Evolutionary conservation across 345 rosid species (phyloP), one percentile per base, ranked within the genome.

Genomic region (Lenwebbia sp.): DNA sequence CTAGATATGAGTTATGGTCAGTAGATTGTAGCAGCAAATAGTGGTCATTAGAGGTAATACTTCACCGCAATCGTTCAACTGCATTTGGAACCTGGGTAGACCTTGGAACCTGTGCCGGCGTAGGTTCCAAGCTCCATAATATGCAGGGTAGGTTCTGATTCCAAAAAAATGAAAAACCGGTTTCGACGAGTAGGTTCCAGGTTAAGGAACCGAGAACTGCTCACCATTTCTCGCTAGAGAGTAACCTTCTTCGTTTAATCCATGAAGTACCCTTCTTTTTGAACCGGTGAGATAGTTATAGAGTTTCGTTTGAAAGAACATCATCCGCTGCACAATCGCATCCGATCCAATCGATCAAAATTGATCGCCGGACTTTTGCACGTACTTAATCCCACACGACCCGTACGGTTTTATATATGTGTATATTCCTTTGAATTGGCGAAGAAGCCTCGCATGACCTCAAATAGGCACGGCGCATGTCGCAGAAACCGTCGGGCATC

Each of bases 401-500:
- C 19, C 3, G 7, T 30, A 2, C 7, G 12, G 3, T 30, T 17
- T 3, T 40, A 40, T 40, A 40, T 40, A 40, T 40, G 41, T 65
- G 17, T 17, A 30, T 0, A 2, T 15, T 0, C 37, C 0, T 0
- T 30, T 0, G 3, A 62, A 62, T 30, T 0, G 10, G 3, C 23
- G 33, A 65, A 65, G 3, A 33, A 65, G 76, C 44, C 23, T 33
- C 12, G 1, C 0, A 7, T 4, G 3, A 2, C 78, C 25, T 9
- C 25, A 19, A 8, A 33, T 33, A 0, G 25, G 2, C 13, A 0
- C 10, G 78, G 44, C 44, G 33, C 1, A 1, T 4, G 3, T 65
- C 0, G 2, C 0, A 8, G 3, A 65, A 17, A 4, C 1, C 3
- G 1, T 2, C 22, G 0, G 11, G 14, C 22, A 7, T 33, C 11